Conservation (phyloP, 768 basidiomycete species). For the Leccinum sublutescens region DNA sequence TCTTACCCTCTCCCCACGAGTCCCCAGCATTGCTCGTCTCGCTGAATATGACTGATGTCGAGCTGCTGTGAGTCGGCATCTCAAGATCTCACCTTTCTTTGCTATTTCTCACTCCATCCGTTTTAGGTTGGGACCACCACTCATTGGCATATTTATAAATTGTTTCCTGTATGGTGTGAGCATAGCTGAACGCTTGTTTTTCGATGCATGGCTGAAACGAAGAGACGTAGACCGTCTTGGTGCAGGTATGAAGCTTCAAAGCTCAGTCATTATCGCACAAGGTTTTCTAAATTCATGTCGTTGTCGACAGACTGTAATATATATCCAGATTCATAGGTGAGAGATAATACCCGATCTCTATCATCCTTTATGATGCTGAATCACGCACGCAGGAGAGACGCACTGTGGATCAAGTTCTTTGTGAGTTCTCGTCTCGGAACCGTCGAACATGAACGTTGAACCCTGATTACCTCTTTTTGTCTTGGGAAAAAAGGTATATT, state of each 20-base stretch:
- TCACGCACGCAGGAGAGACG: slow-evolving; percentile 35
- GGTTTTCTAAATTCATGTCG: not conserved
- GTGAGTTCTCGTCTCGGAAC: slow-evolving; percentile 28
- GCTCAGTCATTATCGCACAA: no score
- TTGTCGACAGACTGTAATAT: not conserved
- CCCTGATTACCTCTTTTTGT: not conserved
- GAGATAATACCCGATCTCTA: not conserved
- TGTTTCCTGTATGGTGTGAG: not conserved
- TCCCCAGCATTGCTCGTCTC: not conserved
- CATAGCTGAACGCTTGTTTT: not conserved
- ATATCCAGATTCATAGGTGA: slow-evolving; percentile 36
- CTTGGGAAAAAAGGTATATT: slow-evolving; percentile 32
- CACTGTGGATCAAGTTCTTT: slow-evolving; percentile 43
- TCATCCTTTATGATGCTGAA: not conserved
- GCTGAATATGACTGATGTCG: not conserved
- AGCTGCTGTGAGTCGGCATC: not conserved
- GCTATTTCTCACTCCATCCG: not conserved
- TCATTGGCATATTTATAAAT: not conserved
- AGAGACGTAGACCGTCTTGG: not conserved
- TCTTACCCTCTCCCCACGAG: not conserved
- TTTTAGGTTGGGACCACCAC: not conserved
- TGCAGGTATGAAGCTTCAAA: not conserved
- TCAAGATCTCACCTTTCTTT: not conserved
- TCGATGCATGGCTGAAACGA: not conserved
- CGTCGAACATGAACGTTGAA: no score